Evolutionary conservation across 2,329 filamentous ascomycete species (phyloP), one percentile per base, ranked within the genome.

Genomic region (Aspergillus neotritici): DNA sequence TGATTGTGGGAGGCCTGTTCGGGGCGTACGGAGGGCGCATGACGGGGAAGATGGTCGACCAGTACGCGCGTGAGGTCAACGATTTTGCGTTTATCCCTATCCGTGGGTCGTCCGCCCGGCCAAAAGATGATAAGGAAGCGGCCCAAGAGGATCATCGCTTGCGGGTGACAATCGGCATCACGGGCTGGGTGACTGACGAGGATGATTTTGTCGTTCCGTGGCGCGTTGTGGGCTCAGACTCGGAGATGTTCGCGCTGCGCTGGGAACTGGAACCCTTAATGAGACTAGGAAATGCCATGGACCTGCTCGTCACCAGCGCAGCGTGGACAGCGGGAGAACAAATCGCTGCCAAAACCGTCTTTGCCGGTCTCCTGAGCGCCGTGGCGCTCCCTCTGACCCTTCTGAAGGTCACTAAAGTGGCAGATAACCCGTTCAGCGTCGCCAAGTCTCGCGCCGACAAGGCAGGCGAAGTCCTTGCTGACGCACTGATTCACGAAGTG

Each of bases 1-100:
- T 93, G 12, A 73, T 89, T 33, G 84, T 95, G 25, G 91, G 90
- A 12, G 81, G 85, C 31, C 71, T 97, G 31, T 96, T 97, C 58
- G 93, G 93, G 7, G 87, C 93, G n/a, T 95, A 94, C 60, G 86
- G 86, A 34, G 82, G 84, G 1, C 80, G 83, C 30, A 90, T 94
- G 75, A 86, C 86, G 0, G 81, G 83, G 40, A 84, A 89, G 62
- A 87, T 90, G 75, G 86, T 96, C 75, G 87, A 95, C 51, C 76
- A 83, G n/a, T 94, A 94, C 62, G 79, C 85, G 9, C 82, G 82
- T 53, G 88, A 95, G 51, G 83, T 97, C 12, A 82, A 87, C 55
- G 90, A 97, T 59, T 94, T 96, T 64, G 87, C 81, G 0, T 87
- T 97, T 56, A 67, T 95, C 9, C 86, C 88, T 0, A 72, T 94